Evolutionary conservation across 345 rosid genomes (phyloP), one percentile per base, ranked within the genome.

Genomic region (Salix purpurea): DNA sequence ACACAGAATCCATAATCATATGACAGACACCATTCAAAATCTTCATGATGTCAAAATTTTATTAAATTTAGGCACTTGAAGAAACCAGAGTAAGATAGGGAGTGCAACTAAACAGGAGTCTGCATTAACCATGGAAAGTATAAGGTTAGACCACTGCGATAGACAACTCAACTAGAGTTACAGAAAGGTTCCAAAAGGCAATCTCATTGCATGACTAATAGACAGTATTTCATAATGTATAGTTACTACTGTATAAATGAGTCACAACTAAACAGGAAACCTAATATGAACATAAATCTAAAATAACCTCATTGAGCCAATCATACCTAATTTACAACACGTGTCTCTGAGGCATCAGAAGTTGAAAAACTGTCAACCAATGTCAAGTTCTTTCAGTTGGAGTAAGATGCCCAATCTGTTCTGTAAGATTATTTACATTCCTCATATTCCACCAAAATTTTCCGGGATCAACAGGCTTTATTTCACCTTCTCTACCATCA

Each of bases 361-460:
- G 64, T 69, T 32, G 64, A 48, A 73, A 72, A 76, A 67, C 24
- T 77, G 64, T 67, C 61, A 84, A 68, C 69, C 66, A 65, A 80
- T 75, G 80, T 88, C 87, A 90, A 74, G 90, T 84, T 87, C 87
- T 89, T 88, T 89, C 97, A 1, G 97, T 83, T 61, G 99, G 86
- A 81, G 93, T 84, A 58, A 92, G 89, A 90, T 91, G 95, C 69
- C 93, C 97, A 86, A 90, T 88, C 81, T 91, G 97, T 72, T 89
- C 97, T 8, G 97, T 81, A 73, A 85, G 88, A 82, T 81, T 88
- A 90, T 93, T 90, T 88, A 93, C 89, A 87, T 66, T 86, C 81
- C 80, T 84, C 72, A 80, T 18, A 68, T 80, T 87, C 96, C 94
- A 90, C 96, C 93, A 95, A 84, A 85, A 87, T 76, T 81, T 90